Base-by-base conservation (phyloP, 306 rosid genomes). In the Ammopiptanthus mongolicus region DNA sequence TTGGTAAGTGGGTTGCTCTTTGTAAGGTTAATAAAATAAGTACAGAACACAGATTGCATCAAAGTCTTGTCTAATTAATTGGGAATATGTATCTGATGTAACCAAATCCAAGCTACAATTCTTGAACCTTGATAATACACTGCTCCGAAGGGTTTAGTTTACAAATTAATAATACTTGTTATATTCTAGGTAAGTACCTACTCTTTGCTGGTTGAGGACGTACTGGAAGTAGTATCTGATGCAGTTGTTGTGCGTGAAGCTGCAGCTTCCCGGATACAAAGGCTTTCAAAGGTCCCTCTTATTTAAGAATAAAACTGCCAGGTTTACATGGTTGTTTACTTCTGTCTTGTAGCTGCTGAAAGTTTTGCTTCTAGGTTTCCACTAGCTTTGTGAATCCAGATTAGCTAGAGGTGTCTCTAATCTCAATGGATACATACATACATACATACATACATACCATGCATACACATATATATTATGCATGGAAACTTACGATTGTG, bases 141-240 rank as follows among this genome's bases (percentile, higher is more conserved):
- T 21, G 65, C 75, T 37, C 34, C 9, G 47, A 13, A 80, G 37
- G 52, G n/a, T 77, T 52, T 51, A 23, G 21, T 74, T 36, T 57
- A 52, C 10, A 34, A 59, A 73, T 11, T 71, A 11, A 48, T 28
- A 42, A 69, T 71, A 61, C 31, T 70, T 44, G 19, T 53, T 23
- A 44, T 55, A 41, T 78, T 81, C 62, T 81, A 90, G 96, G 97
- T 95, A 72, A 95, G 97, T 81, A 88, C 98, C 65, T 95, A 91
- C 86, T 91, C 96, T 78, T 82, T 94, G 89, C 82, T 88, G 77
- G 89, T 88, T 62, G 96, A 88, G 85, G 98, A 95, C 53, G 91
- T 95, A 39, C 83, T 95, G 70, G 97, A 90, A 84, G 97, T 94
- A 64, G 76, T 90, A 51, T 78, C 91, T 41, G 98, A 94, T 59